Evolutionary conservation across 805 yeast species (phyloP).

Genomic region (Pichia kluyveri): DNA sequence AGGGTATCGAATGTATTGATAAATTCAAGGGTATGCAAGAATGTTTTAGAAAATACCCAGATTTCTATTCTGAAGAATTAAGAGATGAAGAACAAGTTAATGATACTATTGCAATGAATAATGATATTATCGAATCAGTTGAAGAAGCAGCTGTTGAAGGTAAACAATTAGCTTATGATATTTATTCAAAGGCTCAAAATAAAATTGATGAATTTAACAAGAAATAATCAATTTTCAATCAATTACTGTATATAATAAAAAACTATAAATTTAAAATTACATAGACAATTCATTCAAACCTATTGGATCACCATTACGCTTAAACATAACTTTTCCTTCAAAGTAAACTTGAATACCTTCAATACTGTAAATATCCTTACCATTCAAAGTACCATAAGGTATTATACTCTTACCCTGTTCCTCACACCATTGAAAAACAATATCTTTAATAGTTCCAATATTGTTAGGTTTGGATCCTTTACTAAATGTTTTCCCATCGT

Average conservation of each 20-base stretch:
- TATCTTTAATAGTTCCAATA: slow-evolving; percentile 40
- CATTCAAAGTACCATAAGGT: slow-evolving; percentile 15
- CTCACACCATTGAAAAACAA: slow-evolving; percentile 53
- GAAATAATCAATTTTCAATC: slow-evolving; percentile 10
- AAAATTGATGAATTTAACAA: slow-evolving; percentile 13
- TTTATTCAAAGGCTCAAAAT: slow-evolving; percentile 12
- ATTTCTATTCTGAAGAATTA: slow-evolving; percentile 85
- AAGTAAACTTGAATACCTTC: neutral
- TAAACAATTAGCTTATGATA: slow-evolving; percentile 8
- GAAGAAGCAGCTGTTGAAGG: slow-evolving; percentile 16
- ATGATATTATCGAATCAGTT: slow-evolving; percentile 14
- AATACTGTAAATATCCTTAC: slow-evolving; percentile 23
- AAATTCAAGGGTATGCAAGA: slow-evolving; percentile 87
- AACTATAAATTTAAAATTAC: too few relatives aligned
- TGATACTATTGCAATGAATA: slow-evolving; percentile 8
- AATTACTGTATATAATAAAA: neutral
- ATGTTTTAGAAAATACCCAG: slow-evolving; percentile 90
- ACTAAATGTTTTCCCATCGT: neutral
- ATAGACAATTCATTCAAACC: neutral
- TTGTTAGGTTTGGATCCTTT: too few relatives aligned
- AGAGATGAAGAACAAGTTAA: slow-evolving; percentile 52
- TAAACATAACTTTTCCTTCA: slow-evolving; percentile 3
- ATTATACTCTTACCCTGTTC: slow-evolving; percentile 36
- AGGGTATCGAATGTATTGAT: slow-evolving; percentile 91
- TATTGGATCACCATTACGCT: neutral